phyloP scores from a whole-genome alignment of 2,329 filamentous ascomycete species.

The Diaporthe ampelina region DNA sequence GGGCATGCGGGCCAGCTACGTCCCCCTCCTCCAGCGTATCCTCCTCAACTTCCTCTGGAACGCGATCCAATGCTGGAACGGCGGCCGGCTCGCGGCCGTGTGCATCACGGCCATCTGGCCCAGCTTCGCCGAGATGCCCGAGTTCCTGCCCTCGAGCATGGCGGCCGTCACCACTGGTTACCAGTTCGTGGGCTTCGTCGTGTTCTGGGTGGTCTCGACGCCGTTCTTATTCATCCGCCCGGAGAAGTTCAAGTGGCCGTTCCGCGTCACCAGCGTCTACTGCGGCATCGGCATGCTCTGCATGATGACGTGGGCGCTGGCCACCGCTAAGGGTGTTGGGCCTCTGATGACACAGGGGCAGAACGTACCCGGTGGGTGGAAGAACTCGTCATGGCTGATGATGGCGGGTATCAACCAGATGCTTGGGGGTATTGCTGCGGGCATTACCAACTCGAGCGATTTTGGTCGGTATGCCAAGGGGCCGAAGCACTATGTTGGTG shows the following conservation, averaged over 20 bases:
- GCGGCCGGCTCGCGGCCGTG: constrained; percentile 50
- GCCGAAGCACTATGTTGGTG: constrained; percentile 53
- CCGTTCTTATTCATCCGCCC: constrained; percentile 64
- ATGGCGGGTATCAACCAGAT: constrained; percentile 60
- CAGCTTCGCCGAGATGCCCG: constrained; percentile 58
- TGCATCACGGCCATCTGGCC: constrained; percentile 62
- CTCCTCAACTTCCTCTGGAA: constrained; percentile 65
- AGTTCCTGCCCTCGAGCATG: constrained; percentile 57
- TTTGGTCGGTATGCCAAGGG: constrained; percentile 58
- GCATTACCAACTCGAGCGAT: constrained; percentile 58
- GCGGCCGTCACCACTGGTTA: constrained; percentile 53
- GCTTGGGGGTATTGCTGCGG: constrained; percentile 56
- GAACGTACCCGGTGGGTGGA: constrained; percentile 51
- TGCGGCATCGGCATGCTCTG: constrained; percentile 61
- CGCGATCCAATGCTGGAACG: constrained; percentile 49
- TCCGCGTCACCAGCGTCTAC: constrained; percentile 58
- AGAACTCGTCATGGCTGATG: constrained; percentile 59
- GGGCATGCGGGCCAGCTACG: constrained; percentile 63
- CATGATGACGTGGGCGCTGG: constrained; percentile 63
- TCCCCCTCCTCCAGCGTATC: constrained; percentile 61
- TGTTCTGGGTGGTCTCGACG: constrained; percentile 64
- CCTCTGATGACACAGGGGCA: constrained; percentile 57
- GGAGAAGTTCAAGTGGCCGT: constrained; percentile 63
- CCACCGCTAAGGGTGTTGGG: constrained; percentile 59
- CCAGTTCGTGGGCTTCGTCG: constrained; percentile 63